Conservation (phyloP, 2,329 filamentous ascomycete species). For the Monosporascus sp. region DNA sequence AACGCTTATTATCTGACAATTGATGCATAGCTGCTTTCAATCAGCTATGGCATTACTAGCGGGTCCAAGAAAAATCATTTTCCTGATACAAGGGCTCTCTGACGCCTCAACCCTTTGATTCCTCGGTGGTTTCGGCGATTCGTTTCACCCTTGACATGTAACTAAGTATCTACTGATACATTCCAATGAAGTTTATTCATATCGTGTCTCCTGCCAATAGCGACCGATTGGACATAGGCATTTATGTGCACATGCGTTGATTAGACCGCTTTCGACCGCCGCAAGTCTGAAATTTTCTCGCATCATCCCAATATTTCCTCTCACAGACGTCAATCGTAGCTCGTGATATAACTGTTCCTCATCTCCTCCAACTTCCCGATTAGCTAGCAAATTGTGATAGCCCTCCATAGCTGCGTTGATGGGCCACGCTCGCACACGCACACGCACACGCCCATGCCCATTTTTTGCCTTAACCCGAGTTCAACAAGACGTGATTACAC, state of each 20-base stretch:
- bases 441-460: too few relatives aligned
- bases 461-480: neutral
- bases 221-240: too few relatives aligned
- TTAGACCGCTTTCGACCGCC: too few relatives aligned
- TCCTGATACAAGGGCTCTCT: constrained; percentile 49
- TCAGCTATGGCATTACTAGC: constrained; percentile 50
- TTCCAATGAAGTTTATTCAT: neutral
- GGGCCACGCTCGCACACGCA: too few relatives aligned
- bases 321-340: constrained; percentile 3
- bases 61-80: constrained; percentile 49
- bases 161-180: too few relatives aligned
- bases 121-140: constrained; percentile 47
- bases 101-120: constrained; percentile 38
- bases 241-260: too few relatives aligned
- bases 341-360: constrained; percentile 1
- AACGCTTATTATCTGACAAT: constrained; percentile 45
- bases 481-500: too few relatives aligned
- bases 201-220: neutral
- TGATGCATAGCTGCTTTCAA: constrained; percentile 46
- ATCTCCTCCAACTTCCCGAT: too few relatives aligned
- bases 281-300: too few relatives aligned
- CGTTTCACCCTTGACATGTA: constrained; percentile 59
- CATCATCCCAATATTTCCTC: neutral
- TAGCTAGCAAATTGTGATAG: too few relatives aligned
- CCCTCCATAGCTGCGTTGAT: too few relatives aligned